Base-by-base conservation (phyloP, 495 filamentous ascomycete species). In the Tuber brumale region DNA sequence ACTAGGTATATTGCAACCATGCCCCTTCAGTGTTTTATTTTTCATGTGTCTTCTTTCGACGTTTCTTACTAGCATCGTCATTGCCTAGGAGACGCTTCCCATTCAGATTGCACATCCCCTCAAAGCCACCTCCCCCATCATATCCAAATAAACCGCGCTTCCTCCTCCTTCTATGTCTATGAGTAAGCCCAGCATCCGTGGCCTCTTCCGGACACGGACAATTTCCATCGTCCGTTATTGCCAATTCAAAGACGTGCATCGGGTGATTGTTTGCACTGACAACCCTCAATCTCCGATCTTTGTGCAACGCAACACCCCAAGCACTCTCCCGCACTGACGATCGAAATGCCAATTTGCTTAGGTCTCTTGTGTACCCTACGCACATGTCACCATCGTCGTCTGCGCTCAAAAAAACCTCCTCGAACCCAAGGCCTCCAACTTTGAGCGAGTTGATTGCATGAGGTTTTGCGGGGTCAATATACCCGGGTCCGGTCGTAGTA, bases 341-440 rank as follows among this genome's bases (percentile, higher is more conserved):
- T 48, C 76, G 74, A 39, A 83, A 78, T 46, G 79, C 81, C 21
- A 83, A 74, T 31, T 75, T 74, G 12, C 69, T 78, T 23, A 83
- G 70, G 61, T 83, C 70, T 78, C 87, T 87, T 1, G 91, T 92
- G 77, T 92, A 90, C 83, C 94, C 97, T 8, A 89, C 94, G 48
- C 92, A 87, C 14, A 96, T 90, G 84, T 99, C 95, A 8, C 95
- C 95, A 77, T 97, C 94, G 80, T 97, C 95, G 74, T 90, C 94
- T 16, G 87, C 89, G 69, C 91, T 85, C 2, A 95, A 83, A 31
- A 97, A 75, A 19, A 97, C 89, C 83, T 99, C 95, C 70, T 94
- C 88, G 43, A 89, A 84, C 5, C 95, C 95, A 3, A 99, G 85
- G 71, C 92, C 89, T 61, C 94, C 92, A 31, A 97, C 87, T 46